phyloP scores from a whole-genome alignment of 257 asterid genomes.

The Solanum rostratum region DNA sequence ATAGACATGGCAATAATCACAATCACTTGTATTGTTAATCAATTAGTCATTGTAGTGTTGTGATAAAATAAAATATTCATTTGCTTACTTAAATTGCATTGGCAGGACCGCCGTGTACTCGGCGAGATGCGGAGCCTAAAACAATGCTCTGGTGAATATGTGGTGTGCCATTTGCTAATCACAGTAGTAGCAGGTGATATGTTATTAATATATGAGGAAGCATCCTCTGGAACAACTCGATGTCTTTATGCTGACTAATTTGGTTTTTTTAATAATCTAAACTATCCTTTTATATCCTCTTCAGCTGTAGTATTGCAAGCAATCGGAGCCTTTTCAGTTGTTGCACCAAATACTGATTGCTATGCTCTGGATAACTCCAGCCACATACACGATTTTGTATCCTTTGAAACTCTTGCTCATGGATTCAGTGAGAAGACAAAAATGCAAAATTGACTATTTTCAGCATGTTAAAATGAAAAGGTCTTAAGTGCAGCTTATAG shows the following conservation, averaged over 20 bases:
- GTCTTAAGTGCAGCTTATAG: not conserved
- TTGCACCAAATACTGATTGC: conserved; percentile 64
- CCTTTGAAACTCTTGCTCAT: conserved; percentile 20
- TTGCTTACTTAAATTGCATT: not conserved
- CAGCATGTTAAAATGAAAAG: not conserved
- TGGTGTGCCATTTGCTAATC: not conserved
- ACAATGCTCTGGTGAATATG: not conserved
- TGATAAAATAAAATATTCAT: not conserved
- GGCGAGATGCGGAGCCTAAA: not conserved
- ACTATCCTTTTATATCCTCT: not conserved
- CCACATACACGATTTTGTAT: conserved; percentile 79
- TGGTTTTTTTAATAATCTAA: not conserved
- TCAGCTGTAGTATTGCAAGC: conserved; percentile 45
- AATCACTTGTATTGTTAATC: not conserved
- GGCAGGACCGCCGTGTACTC: not conserved
- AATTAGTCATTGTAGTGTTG: not conserved
- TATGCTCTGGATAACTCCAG: conserved; percentile 73
- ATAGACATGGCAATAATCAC: not conserved
- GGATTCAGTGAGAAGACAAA: not conserved
- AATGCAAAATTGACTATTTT: not conserved
- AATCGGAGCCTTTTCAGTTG: conserved; percentile 53
- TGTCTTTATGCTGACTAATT: not conserved
- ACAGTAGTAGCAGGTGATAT: not conserved
- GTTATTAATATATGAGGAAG: not conserved
- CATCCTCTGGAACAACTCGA: not conserved